These are phyloP conservation scores for Metarhizium robertsii DNA, from an alignment of 2,329 filamentous ascomycete species.

Conservation along the genomic window DNA sequence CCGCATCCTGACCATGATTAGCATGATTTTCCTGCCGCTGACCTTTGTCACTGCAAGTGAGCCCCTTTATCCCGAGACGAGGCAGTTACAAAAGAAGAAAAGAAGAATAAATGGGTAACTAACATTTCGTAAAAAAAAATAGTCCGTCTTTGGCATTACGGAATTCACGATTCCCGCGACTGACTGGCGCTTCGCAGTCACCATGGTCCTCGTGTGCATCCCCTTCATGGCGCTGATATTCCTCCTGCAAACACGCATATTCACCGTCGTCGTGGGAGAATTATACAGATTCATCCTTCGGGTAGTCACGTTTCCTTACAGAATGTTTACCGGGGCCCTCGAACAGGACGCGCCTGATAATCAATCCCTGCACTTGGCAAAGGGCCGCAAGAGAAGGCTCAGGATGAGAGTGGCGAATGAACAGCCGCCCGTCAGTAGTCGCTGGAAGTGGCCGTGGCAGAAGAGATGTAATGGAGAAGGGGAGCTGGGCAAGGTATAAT, in stretches of 20 bases:
- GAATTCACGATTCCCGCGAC: conserved; percentile 30
- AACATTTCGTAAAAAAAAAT: background rate
- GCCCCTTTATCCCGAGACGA: background rate
- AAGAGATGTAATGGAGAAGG: conserved; percentile 1
- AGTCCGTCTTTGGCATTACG: conserved; percentile 46
- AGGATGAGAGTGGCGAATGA: conserved; percentile 4
- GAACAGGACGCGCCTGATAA: background rate
- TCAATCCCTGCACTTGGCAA: background rate
- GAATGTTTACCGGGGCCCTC: background rate
- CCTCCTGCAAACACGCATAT: conserved; percentile 33
- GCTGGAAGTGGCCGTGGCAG: conserved; percentile 4
- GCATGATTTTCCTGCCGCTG: conserved; percentile 51
- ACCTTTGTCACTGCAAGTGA: conserved; percentile 46
- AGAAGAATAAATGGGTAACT: too few relatives aligned
- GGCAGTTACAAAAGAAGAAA: too few relatives aligned
- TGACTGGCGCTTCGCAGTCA: conserved; percentile 39
- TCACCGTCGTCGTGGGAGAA: conserved; percentile 19
- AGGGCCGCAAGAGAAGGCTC: conserved; percentile 11
- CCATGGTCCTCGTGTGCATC: conserved; percentile 56
- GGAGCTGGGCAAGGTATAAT: conserved; percentile 5
- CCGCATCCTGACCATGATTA: conserved; percentile 49
- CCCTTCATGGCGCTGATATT: conserved; percentile 39
- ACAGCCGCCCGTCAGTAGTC: background rate
- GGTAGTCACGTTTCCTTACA: background rate
- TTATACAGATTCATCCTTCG: background rate